A percentile compares a stretch with the other conserved stretches of the same genome.
Conservation (phyloP, 805 yeast species). For the Nakazawaea sp. region DNA sequence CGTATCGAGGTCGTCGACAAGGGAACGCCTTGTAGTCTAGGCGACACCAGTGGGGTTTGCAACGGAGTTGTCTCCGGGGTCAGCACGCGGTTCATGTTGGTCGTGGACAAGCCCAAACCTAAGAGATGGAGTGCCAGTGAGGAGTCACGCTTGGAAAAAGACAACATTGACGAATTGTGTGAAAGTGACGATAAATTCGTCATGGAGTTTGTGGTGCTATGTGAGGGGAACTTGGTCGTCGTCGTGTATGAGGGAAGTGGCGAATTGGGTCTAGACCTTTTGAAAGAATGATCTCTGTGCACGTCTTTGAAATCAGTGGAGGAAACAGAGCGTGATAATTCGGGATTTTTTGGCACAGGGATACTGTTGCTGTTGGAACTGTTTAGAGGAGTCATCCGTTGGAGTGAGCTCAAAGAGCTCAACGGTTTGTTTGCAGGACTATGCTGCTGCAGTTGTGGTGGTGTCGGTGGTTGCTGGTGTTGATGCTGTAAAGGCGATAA, state of each 20-base stretch:
- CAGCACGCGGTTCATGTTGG: constrained; percentile 4
- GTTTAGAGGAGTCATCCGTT: constrained; percentile 36
- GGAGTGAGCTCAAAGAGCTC: constrained; percentile 34
- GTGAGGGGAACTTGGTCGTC: not conserved
- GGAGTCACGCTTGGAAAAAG: constrained; percentile 15
- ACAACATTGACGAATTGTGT: not conserved
- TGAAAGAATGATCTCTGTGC: constrained; percentile 19
- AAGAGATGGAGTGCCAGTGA: constrained; percentile 23
- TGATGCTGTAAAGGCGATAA: constrained; percentile 1
- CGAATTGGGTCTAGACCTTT: constrained; percentile 44
- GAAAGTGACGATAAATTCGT: constrained; percentile 5
- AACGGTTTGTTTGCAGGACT: constrained; percentile 20
- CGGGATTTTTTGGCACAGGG: not conserved
- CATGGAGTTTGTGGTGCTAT: not conserved
- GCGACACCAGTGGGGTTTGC: constrained; percentile 31
- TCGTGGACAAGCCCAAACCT: constrained; percentile 13
- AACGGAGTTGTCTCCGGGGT: constrained; percentile 27
- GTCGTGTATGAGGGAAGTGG: constrained; percentile 19
- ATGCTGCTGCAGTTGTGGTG: constrained; percentile 6
- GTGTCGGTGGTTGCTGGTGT: constrained; percentile 7
- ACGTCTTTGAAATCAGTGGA: constrained; percentile 37
- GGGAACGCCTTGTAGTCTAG: constrained; percentile 14
- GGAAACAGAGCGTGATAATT: constrained; percentile 24
- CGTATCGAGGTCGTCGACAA: not conserved
- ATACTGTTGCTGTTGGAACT: constrained; percentile 13